Evolutionary conservation across 2,329 filamentous ascomycete genomes (phyloP), one percentile per base, ranked within the genome.

Genomic region (Pseudogymnoascus sp.): DNA sequence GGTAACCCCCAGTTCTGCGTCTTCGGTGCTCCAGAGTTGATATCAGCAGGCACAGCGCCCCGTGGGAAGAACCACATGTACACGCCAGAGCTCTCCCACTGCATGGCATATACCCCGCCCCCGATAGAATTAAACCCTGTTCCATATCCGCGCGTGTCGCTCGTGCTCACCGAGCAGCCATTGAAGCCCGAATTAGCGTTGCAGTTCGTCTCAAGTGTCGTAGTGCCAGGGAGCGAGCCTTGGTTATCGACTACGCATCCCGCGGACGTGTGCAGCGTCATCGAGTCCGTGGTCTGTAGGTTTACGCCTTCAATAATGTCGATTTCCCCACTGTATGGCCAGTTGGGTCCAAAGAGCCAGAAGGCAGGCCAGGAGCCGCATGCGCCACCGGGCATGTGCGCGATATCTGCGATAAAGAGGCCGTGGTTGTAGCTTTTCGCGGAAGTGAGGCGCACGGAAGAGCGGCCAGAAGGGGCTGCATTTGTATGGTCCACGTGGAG

Each of bases 11-110:
- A 96, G 15, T 71, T 75, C 0, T 75, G 73, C 0, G 90, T 89
- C 42, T 88, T 77, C 0, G 90, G 91, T 5, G 69, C 77, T 33
- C 69, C 68, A 17, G 75, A 74, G 4, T 76, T 73, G 60, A 93
- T 87, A 70, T 95, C 87, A 0, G 74, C 71, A 0, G 91, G 91
- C 42, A 93, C 83, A 8, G 74, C 72, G 31, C 75, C 76, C n/a
- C 88, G 83, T 1, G 86, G 78, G 74, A 92, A 96, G 78, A 90
- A 89, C 86, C 87, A 96, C 66, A 95, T 79, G 63, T 82, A 86
- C 72, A 96, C 88, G 63, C 81, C 82, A 1, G 83, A 75, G 9
- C 78, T 76, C 60, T 87, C 87, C 89, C 90, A 95, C 69, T 88
- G 80, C 68, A 88, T 82, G 5, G 86, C 87, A 68, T 89, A 90